A percentile compares a stretch with the other conserved stretches of the same genome.
Conservation (phyloP, 2,329 filamentous ascomycete species). For the Coniochaeta sp. region DNA sequence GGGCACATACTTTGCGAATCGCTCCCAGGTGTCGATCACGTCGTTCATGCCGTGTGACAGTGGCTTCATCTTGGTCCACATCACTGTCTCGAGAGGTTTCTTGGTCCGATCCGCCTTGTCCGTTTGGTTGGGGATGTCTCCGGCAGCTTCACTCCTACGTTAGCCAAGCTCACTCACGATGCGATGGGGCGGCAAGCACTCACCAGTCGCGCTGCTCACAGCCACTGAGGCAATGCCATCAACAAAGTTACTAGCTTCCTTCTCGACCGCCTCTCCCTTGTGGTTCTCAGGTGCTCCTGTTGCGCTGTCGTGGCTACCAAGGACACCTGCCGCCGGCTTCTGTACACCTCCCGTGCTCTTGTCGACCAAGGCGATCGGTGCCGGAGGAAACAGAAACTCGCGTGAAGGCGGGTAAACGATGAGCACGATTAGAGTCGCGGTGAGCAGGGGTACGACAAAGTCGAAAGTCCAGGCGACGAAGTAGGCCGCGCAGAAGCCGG, state of each 20-base stretch:
- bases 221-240: constrained; percentile 66
- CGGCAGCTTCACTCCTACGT: constrained; percentile 34
- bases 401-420: constrained; percentile 60
- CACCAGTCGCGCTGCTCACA: constrained; percentile 68
- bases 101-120: constrained; percentile 66
- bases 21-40: constrained; percentile 42
- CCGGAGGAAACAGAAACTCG: constrained; percentile 64
- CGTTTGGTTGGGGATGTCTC: constrained; percentile 37
- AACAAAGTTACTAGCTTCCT: constrained; percentile 76
- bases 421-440: constrained; percentile 54
- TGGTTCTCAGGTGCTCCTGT: constrained; percentile 79
- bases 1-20: constrained; percentile 34
- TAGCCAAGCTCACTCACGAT: neutral
- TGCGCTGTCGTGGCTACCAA: constrained; percentile 69
- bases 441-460: constrained; percentile 56
- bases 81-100: constrained; percentile 66
- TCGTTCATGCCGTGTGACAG: constrained; percentile 55
- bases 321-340: constrained; percentile 67
- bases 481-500: constrained; percentile 49
- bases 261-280: constrained; percentile 76
- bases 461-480: constrained; percentile 65
- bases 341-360: constrained; percentile 65
- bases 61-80: constrained; percentile 70
- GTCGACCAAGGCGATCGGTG: constrained; percentile 67
- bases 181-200: constrained; percentile 49